These are phyloP conservation scores for Litchi chinensis DNA, from an alignment of 345 rosid genomes.

Conservation along the genomic window DNA sequence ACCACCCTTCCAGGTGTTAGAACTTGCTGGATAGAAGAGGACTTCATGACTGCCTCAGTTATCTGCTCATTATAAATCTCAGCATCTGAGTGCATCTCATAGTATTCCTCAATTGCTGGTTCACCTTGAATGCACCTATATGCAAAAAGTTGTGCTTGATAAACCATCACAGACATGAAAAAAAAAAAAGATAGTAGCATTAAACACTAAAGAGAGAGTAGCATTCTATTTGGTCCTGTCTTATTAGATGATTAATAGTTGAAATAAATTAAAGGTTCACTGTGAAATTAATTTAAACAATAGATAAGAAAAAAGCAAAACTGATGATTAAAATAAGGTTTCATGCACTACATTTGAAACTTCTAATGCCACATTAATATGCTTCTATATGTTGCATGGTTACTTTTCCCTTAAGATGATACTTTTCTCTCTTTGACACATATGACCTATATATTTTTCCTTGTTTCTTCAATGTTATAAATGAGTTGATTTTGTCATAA, in stretches of 20 bases:
- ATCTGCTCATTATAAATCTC: constrained; percentile 47
- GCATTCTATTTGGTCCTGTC: not conserved
- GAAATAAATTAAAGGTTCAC: not conserved
- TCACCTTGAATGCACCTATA: constrained; percentile 91
- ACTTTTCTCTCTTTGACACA: not conserved
- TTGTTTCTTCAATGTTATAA: not conserved
- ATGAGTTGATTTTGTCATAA: not conserved
- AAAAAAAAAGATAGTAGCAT: not conserved
- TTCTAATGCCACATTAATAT: not conserved
- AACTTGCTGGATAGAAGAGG: constrained; percentile 42
- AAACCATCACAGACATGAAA: not conserved
- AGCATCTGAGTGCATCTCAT: constrained; percentile 66
- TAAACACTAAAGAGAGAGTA: not conserved
- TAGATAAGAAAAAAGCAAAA: not conserved
- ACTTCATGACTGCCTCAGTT: constrained; percentile 69
- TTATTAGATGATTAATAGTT: constrained; percentile 4
- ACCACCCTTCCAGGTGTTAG: constrained; percentile 82
- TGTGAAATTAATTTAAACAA: constrained; percentile 4
- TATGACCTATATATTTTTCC: not conserved
- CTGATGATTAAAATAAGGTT: not conserved
- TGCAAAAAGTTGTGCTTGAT: constrained; percentile 26
- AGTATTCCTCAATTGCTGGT: constrained; percentile 91
- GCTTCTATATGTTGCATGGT: not conserved
- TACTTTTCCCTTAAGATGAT: not conserved
- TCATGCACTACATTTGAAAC: not conserved